Base-by-base conservation (phyloP, 2,329 filamentous ascomycete genomes). In the Pseudogymnoascus sp. region DNA sequence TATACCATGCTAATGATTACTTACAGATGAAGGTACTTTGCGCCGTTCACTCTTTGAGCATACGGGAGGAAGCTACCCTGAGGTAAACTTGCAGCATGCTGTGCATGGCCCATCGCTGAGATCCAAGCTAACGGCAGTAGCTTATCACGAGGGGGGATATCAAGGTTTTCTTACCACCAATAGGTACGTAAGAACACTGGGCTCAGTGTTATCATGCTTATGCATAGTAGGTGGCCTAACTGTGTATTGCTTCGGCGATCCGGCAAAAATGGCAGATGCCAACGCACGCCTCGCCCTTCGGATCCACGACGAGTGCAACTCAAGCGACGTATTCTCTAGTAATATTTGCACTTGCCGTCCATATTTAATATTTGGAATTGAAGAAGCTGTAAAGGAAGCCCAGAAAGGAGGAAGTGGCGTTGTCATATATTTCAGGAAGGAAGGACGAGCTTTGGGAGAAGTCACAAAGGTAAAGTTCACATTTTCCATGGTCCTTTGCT, bases 391-490 rank as follows among this genome's bases (percentile, higher is more conserved):
- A 69, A 96, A 96, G 73, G 92, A 97, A 77, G 95, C 95, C 10
- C 95, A 97, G 74, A 91, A 89, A 63, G 93, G 93, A 62, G 93
- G 93, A 59, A 93, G 89, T 70, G 93, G 93, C 63, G 91, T 97
- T 21, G 95, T 97, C 62, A 97, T 97, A 74, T 99, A 99, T 76
- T 99, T 97, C 84, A 87, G 95, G 69, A 99, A 99, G 75, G 95
- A 99, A 79, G 95, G 95, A 34, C 85, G 95, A 69, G 95, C 93
- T 38, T 80, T 97, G 5, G 95, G 95, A 62, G 95, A 99, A 76
- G 95, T 99, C 21, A 96, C 92, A 62, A 97, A 97, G 74, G 92
- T 96, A 14, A 14, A 21, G 8, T 40, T 5, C n/a, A n/a, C 3
- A 12, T 16, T 40, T 40, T 31, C 23, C 12, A 23, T 12, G 6